Percentiles rank a stretch among this genome's conserved stretches.
These are phyloP conservation scores for Backusella luteola DNA, from an alignment of 192 early-diverging fungal genomes.

Conservation along the genomic window DNA sequence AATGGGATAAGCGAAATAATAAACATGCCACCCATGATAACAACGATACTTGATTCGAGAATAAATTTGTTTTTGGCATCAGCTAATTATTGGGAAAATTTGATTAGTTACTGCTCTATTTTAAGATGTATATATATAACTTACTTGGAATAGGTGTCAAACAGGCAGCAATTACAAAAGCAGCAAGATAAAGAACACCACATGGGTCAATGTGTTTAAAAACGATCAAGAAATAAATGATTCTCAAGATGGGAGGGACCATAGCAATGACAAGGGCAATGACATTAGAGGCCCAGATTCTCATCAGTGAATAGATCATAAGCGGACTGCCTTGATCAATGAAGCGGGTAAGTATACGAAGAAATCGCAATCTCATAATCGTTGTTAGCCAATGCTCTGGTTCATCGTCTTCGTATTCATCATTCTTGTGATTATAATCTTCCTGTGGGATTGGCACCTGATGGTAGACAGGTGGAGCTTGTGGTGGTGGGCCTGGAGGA, in stretches of 20 bases:
- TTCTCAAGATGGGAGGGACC: background rate
- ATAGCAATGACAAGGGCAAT: background rate
- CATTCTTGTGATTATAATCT: background rate
- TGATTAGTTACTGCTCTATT: background rate
- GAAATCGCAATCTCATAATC: background rate
- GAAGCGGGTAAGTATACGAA: background rate
- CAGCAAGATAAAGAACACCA: background rate
- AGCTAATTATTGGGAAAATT: background rate
- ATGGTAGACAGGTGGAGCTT: background rate
- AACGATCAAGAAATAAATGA: background rate
- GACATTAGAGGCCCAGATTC: background rate
- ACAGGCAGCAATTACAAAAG: background rate
- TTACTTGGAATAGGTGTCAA: background rate
- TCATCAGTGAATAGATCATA: background rate
- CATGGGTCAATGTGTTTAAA: background rate
- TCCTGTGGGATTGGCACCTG: background rate
- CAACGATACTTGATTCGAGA: background rate
- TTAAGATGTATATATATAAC: background rate
- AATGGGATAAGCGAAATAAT: background rate
- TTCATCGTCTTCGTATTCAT: background rate
- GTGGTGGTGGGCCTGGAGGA: background rate
- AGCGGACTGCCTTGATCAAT: constrained; percentile 3
- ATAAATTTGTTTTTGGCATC: background rate
- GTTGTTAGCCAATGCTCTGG: background rate
- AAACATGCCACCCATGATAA: background rate